A percentile compares a stretch with the other conserved stretches of the same genome.
These are phyloP conservation scores for Smittium culicis DNA, from an alignment of 371 early-diverging fungal genomes.

Conservation along the genomic window DNA sequence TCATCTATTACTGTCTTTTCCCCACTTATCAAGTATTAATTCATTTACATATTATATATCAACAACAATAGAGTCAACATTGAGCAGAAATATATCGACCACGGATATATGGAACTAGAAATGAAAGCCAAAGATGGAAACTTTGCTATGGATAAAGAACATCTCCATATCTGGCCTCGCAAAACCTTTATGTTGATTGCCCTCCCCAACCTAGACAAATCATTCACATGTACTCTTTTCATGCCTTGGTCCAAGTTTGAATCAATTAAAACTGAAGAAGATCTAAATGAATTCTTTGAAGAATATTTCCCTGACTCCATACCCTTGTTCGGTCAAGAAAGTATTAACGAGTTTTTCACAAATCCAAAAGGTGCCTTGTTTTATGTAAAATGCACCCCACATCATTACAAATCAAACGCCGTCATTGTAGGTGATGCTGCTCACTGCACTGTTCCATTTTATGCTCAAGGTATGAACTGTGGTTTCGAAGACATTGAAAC, in stretches of 20 bases:
- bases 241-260: constrained; percentile 83
- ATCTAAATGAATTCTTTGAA: constrained; percentile 57
- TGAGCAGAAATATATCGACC: constrained; percentile 75
- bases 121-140: constrained; percentile 48
- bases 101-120: constrained; percentile 78
- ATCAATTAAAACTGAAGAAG: constrained; percentile 47
- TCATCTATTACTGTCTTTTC: not conserved
- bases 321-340: constrained; percentile 57
- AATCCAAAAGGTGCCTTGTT: constrained; percentile 79
- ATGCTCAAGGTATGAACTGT: constrained; percentile 94
- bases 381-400: constrained; percentile 75
- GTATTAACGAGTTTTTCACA: constrained; percentile 57
- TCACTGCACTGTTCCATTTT: constrained; percentile 97
- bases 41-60: too few relatives aligned
- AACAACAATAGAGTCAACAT: constrained; percentile 64
- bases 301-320: constrained; percentile 73
- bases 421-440: constrained; percentile 92
- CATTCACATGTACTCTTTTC: constrained; percentile 93
- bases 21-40: not conserved
- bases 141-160: constrained; percentile 74
- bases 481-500: constrained; percentile 88
- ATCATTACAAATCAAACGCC: constrained; percentile 56
- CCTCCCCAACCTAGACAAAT: constrained; percentile 75
- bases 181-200: constrained; percentile 93
- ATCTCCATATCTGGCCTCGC: constrained; percentile 95